Evolutionary conservation across 805 yeast species (phyloP).

Genomic region (Grigorovia yakushimaensis): DNA sequence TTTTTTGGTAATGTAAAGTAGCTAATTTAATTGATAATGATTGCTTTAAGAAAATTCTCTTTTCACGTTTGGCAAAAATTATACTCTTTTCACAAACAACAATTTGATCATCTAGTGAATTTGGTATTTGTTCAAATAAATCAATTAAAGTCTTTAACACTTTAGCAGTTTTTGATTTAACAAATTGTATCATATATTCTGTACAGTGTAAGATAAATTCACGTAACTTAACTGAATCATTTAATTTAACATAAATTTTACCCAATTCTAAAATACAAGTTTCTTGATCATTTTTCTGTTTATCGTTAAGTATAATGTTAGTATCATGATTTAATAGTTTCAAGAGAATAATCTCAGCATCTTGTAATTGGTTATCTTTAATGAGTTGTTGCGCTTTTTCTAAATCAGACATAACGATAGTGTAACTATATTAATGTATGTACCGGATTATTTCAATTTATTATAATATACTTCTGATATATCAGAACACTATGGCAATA

Average conservation of each 20-base stretch:
- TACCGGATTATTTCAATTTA: no score
- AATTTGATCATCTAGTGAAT: conserved; percentile 60
- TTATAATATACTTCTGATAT: no score
- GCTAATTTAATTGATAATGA: conserved; percentile 78
- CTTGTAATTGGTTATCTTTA: conserved; percentile 36
- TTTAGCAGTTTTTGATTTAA: conserved; percentile 92
- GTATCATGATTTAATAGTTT: conserved; percentile 35
- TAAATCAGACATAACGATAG: conserved; percentile 32
- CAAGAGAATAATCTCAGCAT: conserved; percentile 54
- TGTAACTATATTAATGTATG: no score
- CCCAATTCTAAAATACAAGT: conserved; percentile 69
- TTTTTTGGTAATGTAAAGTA: conserved; percentile 58
- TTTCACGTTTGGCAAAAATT: conserved; percentile 77
- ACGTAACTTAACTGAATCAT: conserved; percentile 42
- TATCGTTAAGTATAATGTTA: conserved; percentile 22
- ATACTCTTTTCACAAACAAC: conserved; percentile 67
- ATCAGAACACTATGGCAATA: no score
- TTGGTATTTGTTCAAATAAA: conserved; percentile 53
- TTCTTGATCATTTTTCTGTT: conserved; percentile 48
- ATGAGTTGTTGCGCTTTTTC: conserved; percentile 56
- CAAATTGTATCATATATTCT: conserved; percentile 62
- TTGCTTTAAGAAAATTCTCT: conserved; percentile 82
- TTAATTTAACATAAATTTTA: conserved; percentile 45
- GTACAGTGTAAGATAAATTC: conserved; percentile 60
- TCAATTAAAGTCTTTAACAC: conserved; percentile 77